Conservation (phyloP, 106 monocot genomes). For the Allium sativum region DNA sequence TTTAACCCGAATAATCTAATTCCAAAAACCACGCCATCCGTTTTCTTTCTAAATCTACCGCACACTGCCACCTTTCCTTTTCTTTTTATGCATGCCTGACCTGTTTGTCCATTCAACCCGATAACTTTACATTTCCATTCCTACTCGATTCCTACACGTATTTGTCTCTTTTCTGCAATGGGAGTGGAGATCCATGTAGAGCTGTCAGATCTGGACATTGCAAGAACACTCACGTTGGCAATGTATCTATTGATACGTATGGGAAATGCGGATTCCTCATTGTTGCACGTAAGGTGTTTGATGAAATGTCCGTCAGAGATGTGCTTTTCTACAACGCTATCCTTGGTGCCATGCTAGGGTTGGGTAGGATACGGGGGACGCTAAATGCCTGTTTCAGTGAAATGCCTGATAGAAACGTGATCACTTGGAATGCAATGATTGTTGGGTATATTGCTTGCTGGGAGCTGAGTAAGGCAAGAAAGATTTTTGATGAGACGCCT, state of each 20-base stretch:
- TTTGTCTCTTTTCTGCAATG: not conserved
- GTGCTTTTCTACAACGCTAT: slow-evolving; percentile 37
- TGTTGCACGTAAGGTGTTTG: slow-evolving; percentile 11
- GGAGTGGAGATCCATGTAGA: slow-evolving; percentile 24
- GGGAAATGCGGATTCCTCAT: slow-evolving; percentile 24
- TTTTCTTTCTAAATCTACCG: slow-evolving; percentile 4
- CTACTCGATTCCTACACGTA: slow-evolving; percentile 31
- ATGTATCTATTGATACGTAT: slow-evolving; percentile 45
- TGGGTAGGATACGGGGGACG: slow-evolving; percentile 16
- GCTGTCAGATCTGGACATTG: slow-evolving; percentile 13
- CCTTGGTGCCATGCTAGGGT: slow-evolving; percentile 34
- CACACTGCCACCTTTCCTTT: slow-evolving; percentile 11
- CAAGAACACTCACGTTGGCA: slow-evolving; percentile 18
- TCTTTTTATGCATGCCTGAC: slow-evolving; percentile 23
- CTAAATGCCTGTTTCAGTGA: slow-evolving; percentile 25
- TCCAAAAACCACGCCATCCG: slow-evolving; percentile 12
- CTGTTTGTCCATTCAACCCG: slow-evolving; percentile 10
- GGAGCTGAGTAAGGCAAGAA: slow-evolving; percentile 15
- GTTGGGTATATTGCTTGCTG: slow-evolving; percentile 40
- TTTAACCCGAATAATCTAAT: too few species aligned
- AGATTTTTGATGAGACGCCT: slow-evolving; percentile 34
- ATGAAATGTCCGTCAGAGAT: slow-evolving; percentile 22
- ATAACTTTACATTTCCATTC: slow-evolving; percentile 40
- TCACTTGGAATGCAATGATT: slow-evolving; percentile 41
- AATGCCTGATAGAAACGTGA: slow-evolving; percentile 26